Conservation (phyloP, 2,329 filamentous ascomycete species). For the Pestalotiopsis fici region DNA sequence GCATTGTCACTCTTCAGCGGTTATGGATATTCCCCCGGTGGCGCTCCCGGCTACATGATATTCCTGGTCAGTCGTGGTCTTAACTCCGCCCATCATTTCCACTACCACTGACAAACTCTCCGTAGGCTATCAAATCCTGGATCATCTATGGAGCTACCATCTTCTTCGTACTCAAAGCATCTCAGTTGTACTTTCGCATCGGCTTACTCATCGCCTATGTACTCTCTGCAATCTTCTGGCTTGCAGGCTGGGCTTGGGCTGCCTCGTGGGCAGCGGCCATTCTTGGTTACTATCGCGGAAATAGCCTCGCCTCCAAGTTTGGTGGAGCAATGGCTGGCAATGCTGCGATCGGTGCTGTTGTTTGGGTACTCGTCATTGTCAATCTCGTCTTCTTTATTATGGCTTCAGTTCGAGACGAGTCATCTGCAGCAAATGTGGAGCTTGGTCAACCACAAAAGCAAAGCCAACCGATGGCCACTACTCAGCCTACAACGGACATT, state of each 20-base stretch:
- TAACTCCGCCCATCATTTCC: constrained; percentile 12
- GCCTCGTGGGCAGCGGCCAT: constrained; percentile 33
- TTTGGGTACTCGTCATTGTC: constrained; percentile 41
- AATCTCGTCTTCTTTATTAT: constrained; percentile 39
- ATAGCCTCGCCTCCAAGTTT: constrained; percentile 21
- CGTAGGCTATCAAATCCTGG: constrained; percentile 40
- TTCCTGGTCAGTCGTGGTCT: constrained; percentile 41
- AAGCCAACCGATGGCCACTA: neutral
- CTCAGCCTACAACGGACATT: neutral
- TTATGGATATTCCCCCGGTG: constrained; percentile 21
- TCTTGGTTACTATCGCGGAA: constrained; percentile 20
- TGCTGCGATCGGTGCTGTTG: constrained; percentile 41
- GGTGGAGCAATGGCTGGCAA: constrained; percentile 37
- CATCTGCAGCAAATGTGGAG: constrained; percentile 25
- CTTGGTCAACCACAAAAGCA: constrained; percentile 20
- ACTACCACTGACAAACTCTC: neutral
- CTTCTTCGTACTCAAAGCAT: constrained; percentile 35
- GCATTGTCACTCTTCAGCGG: constrained; percentile 34
- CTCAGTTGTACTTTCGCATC: constrained; percentile 39
- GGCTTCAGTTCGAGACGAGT: constrained; percentile 27
- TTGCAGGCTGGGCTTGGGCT: constrained; percentile 43
- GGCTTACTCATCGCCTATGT: constrained; percentile 35
- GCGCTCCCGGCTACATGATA: constrained; percentile 43
- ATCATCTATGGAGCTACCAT: constrained; percentile 39
- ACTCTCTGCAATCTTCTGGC: constrained; percentile 44